Evolutionary conservation across 1,139 yeast species (phyloP).

Genomic region (Debaryomycetaceae sp.): DNA sequence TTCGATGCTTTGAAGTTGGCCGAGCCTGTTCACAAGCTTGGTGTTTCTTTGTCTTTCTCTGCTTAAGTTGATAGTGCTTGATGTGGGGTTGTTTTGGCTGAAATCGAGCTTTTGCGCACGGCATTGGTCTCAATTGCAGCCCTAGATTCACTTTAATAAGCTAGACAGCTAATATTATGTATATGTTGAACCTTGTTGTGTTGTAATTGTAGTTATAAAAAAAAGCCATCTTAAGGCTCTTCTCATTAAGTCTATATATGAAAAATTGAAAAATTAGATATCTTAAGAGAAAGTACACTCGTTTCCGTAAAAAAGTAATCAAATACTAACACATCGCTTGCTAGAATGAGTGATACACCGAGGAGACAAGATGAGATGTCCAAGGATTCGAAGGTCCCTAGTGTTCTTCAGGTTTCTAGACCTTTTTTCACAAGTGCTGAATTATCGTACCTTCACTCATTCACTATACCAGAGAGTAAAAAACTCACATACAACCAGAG

Average conservation of each 20-base stretch:
- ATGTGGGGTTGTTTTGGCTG: background rate
- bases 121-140: background rate
- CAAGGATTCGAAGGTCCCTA: constrained; percentile 12
- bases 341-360: background rate
- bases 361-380: background rate
- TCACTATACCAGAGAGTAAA: constrained; percentile 50
- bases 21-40: constrained; percentile 98
- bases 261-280: background rate
- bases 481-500: constrained; percentile 48
- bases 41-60: constrained; percentile 88
- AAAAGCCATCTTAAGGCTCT: background rate
- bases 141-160: background rate
- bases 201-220: background rate
- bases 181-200: background rate
- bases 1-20: constrained; percentile 94
- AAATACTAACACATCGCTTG: too few species aligned
- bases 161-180: background rate
- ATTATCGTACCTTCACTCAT: constrained; percentile 48
- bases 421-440: constrained; percentile 63
- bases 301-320: background rate
- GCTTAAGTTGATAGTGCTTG: constrained; percentile 45
- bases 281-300: background rate
- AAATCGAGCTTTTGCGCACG: background rate
- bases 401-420: constrained; percentile 51
- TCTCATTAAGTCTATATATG: background rate